Evolutionary conservation across 179 eudicot species (phyloP).

Genomic region (Pouteria campechiana): DNA sequence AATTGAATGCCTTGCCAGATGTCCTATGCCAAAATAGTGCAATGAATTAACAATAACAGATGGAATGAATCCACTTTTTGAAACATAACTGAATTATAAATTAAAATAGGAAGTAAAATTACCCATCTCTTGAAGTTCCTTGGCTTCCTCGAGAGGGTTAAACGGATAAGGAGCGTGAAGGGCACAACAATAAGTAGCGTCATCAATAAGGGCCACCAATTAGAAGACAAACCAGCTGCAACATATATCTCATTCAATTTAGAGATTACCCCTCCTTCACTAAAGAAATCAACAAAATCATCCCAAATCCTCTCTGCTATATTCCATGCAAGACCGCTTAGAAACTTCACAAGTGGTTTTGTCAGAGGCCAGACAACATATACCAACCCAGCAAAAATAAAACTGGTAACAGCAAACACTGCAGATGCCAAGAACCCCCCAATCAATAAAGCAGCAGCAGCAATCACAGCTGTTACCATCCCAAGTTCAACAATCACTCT

Average conservation of each 20-base stretch:
- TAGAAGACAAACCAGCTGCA: constrained; percentile 57
- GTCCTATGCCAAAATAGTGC: constrained; percentile 62
- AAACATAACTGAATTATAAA: neutral
- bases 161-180: constrained; percentile 69
- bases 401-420: constrained; percentile 67
- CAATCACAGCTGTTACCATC: constrained; percentile 56
- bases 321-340: constrained; percentile 30
- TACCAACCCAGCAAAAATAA: constrained; percentile 37
- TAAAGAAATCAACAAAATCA: constrained; percentile 29
- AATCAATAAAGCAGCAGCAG: constrained; percentile 63
- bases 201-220: constrained; percentile 42
- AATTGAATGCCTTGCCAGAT: constrained; percentile 97
- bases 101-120: constrained; percentile 4
- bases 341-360: constrained; percentile 46
- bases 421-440: constrained; percentile 81
- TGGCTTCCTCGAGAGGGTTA: constrained; percentile 77
- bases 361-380: constrained; percentile 74
- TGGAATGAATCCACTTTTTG: neutral
- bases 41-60: neutral
- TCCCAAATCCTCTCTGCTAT: constrained; percentile 53
- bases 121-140: constrained; percentile 95
- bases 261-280: constrained; percentile 49
- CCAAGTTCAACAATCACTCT: constrained; percentile 83
- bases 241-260: constrained; percentile 48
- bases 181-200: constrained; percentile 44